A percentile compares a stretch with the other conserved stretches of the same genome.
These are phyloP conservation scores for Polychaeton citri DNA, from an alignment of 2,329 filamentous ascomycete genomes.

Conservation along the genomic window DNA sequence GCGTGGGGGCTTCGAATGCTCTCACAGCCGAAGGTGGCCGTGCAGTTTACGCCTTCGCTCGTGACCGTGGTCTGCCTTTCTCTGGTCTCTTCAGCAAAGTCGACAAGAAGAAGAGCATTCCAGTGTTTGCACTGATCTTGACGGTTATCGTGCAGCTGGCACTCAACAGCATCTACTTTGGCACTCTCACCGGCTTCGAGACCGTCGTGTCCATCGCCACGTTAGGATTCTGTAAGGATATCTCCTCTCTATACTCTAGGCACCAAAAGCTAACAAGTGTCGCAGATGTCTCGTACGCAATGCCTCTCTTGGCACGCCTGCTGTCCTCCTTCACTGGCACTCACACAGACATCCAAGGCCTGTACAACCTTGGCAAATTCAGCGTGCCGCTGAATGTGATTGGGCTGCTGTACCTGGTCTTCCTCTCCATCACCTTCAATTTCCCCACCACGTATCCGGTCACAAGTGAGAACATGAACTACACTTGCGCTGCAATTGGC, in stretches of 20 bases:
- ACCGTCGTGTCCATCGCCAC: constrained; percentile 42
- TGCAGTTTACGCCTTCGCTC: constrained; percentile 34
- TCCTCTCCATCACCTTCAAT: constrained; percentile 41
- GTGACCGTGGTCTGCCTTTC: constrained; percentile 31
- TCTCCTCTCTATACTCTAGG: constrained; percentile 33
- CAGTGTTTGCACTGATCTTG: constrained; percentile 29
- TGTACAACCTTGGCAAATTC: constrained; percentile 37
- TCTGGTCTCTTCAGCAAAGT: constrained; percentile 24
- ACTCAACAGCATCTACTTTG: constrained; percentile 37
- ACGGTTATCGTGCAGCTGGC: constrained; percentile 35
- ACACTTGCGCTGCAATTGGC: constrained; percentile 26
- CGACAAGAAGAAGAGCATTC: constrained; percentile 23
- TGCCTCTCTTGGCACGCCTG: constrained; percentile 39
- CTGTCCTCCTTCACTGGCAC: constrained; percentile 29
- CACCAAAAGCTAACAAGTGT: not conserved
- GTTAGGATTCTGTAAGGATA: constrained; percentile 41
- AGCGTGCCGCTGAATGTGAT: constrained; percentile 32
- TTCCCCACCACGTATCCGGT: constrained; percentile 38
- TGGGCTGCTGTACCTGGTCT: constrained; percentile 40
- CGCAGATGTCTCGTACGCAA: constrained; percentile 42
- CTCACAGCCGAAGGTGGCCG: constrained; percentile 39
- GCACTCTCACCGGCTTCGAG: constrained; percentile 34
- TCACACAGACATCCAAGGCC: constrained; percentile 30
- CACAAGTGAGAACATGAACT: constrained; percentile 29
- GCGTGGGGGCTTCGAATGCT: constrained; percentile 45